Evolutionary conservation across 164 flowering plant genomes (phyloP).

Genomic region (Vitis rotundifolia): DNA sequence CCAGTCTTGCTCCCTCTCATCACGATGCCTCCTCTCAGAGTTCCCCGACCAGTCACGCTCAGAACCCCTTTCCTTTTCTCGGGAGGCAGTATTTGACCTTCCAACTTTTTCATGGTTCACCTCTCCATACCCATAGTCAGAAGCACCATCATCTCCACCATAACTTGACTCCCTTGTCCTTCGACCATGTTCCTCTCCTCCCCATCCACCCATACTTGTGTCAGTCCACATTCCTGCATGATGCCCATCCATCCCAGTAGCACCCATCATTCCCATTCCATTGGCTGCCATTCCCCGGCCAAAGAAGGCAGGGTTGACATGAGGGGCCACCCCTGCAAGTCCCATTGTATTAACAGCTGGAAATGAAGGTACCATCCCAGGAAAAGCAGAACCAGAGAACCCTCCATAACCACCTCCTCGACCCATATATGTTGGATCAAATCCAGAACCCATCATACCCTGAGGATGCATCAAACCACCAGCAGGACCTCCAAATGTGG

Average conservation of each 20-base stretch:
- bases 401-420: slow-evolving; percentile 72
- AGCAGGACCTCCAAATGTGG: slow-evolving; percentile 60
- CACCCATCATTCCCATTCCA: slow-evolving; percentile 76
- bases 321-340: slow-evolving; percentile 73
- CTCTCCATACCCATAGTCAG: slow-evolving; percentile 70
- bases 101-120: slow-evolving; percentile 56
- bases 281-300: slow-evolving; percentile 63
- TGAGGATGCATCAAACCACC: slow-evolving; percentile 77
- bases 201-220: slow-evolving; percentile 68
- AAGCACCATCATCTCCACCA: slow-evolving; percentile 71
- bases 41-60: slow-evolving; percentile 66
- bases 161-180: slow-evolving; percentile 67
- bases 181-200: slow-evolving; percentile 50
- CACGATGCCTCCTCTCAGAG: slow-evolving; percentile 60
- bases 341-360: slow-evolving; percentile 60
- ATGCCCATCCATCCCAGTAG: slow-evolving; percentile 62
- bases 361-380: slow-evolving; percentile 72
- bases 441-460: slow-evolving; percentile 69
- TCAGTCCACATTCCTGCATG: slow-evolving; percentile 70
- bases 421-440: slow-evolving; percentile 74
- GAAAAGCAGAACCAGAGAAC: slow-evolving; percentile 60
- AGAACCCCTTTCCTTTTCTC: slow-evolving; percentile 66
- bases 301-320: slow-evolving; percentile 80
- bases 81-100: slow-evolving; percentile 46
- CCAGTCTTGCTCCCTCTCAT: slow-evolving; percentile 57